A percentile compares a stretch with the other conserved stretches of the same genome.
Conservation (phyloP, 495 filamentous ascomycete genomes). For the Penicillium parvum region DNA sequence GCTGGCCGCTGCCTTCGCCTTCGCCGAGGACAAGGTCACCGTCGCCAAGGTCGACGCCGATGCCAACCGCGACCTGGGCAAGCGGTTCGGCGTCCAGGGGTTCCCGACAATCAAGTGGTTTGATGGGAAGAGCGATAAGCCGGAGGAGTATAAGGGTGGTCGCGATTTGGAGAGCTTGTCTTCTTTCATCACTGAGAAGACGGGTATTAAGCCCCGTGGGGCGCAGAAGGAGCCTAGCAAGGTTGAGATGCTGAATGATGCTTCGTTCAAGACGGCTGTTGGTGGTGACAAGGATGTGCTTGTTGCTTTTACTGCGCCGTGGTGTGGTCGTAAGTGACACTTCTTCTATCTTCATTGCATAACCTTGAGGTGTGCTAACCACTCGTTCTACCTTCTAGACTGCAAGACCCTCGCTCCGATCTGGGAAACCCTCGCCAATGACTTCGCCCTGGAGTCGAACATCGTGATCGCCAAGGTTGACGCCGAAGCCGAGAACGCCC, state of each 20-base stretch:
- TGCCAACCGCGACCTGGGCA: slow-evolving; percentile 74
- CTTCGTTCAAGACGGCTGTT: slow-evolving; percentile 69
- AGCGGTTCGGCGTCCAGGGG: slow-evolving; percentile 81
- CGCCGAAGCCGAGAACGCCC: slow-evolving; percentile 79
- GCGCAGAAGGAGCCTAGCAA: slow-evolving; percentile 66
- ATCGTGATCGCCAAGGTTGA: slow-evolving; percentile 94
- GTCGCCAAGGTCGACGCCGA: slow-evolving; percentile 97
- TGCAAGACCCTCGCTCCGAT: slow-evolving; percentile 91
- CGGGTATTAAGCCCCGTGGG: slow-evolving; percentile 70
- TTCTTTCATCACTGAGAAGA: slow-evolving; percentile 82
- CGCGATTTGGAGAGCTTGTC: slow-evolving; percentile 83
- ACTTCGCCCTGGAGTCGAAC: slow-evolving; percentile 70
- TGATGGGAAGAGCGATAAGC: slow-evolving; percentile 89
- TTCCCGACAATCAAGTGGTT: slow-evolving; percentile 99
- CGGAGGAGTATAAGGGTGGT: slow-evolving; percentile 79
- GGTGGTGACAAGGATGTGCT: slow-evolving; percentile 86
- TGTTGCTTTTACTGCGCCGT: slow-evolving; percentile 94
- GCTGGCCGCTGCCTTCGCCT: slow-evolving; percentile 69
- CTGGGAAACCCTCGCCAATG: slow-evolving; percentile 82
- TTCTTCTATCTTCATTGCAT: not conserved
- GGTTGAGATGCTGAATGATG: slow-evolving; percentile 76
- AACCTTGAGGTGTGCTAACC: slow-evolving; percentile 19
- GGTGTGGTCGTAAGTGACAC: slow-evolving; percentile 84
- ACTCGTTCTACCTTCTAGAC: slow-evolving; percentile 51
- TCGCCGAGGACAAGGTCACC: slow-evolving; percentile 73